A percentile compares a stretch with the other conserved stretches of the same genome.
phyloP scores from a whole-genome alignment of 1,139 yeast genomes.

The Yamadazyma kanchanaburiensis region DNA sequence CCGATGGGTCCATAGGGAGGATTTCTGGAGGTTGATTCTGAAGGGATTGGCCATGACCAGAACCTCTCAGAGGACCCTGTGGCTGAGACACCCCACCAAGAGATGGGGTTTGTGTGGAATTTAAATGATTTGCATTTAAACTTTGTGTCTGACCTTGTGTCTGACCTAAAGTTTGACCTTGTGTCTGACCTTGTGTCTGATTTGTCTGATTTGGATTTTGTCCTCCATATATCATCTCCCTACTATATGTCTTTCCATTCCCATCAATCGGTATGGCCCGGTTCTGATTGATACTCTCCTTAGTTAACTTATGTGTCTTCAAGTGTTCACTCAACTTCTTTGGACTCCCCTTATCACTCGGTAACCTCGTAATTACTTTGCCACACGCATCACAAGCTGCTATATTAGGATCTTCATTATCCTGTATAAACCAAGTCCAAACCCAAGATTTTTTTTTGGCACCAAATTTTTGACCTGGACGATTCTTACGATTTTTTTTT shows the following conservation, averaged over 20 bases:
- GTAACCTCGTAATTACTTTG: constrained; percentile 42
- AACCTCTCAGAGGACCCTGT: background rate
- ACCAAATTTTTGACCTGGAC: constrained; percentile 54
- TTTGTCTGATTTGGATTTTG: constrained; percentile 28
- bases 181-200: background rate
- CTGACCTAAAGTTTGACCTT: background rate
- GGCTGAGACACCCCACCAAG: background rate
- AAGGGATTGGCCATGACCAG: background rate
- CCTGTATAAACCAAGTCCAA: constrained; percentile 60
- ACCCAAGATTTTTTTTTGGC: constrained; percentile 62
- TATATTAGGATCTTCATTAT: constrained; percentile 41
- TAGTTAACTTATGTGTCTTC: constrained; percentile 49
- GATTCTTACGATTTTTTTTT: constrained; percentile 31
- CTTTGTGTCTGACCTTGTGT: background rate
- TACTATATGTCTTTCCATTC: constrained; percentile 33
- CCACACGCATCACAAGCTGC: constrained; percentile 58
- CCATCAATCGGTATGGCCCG: constrained; percentile 39
- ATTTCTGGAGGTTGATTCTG: background rate
- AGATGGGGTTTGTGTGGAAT: background rate
- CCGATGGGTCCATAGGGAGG: background rate
- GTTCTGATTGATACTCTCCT: constrained; percentile 32
- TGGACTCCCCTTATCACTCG: constrained; percentile 58
- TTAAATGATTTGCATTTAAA: background rate
- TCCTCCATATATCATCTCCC: no score
- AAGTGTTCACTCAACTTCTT: constrained; percentile 57